Percentiles rank a stretch among this genome's conserved stretches.
Evolutionary conservation across 2,329 filamentous ascomycete genomes (phyloP).

Genomic region (Alternaria metachromatica): DNA sequence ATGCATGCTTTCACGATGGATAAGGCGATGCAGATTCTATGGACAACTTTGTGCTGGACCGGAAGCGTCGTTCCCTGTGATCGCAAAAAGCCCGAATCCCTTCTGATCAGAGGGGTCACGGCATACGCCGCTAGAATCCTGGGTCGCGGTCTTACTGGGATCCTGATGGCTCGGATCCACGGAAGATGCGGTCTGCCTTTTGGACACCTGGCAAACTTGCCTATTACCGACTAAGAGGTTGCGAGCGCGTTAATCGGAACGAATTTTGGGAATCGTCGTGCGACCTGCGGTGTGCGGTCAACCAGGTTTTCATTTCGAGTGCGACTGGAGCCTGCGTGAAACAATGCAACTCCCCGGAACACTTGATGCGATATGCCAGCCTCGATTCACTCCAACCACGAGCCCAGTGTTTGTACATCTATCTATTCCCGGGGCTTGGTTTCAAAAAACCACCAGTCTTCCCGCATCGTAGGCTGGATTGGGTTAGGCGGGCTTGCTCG

Average conservation of each 20-base stretch:
- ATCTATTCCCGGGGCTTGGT: neutral
- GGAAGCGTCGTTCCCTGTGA: neutral
- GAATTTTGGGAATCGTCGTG: neutral
- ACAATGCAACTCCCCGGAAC: neutral
- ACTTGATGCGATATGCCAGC: neutral
- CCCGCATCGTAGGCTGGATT: slow-evolving; percentile 13
- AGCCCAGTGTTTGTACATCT: neutral
- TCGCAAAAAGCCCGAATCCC: neutral
- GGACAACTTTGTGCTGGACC: neutral
- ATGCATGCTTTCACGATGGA: neutral
- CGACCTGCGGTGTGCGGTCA: neutral
- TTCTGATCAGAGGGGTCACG: neutral
- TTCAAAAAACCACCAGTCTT: neutral
- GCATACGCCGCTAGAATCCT: neutral
- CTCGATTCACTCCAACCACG: neutral
- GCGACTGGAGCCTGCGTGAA: neutral
- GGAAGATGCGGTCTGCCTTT: neutral
- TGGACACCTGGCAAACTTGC: neutral
- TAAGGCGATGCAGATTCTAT: neutral
- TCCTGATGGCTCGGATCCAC: neutral
- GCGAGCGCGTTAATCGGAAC: neutral
- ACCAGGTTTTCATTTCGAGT: neutral
- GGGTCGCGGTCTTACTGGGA: neutral
- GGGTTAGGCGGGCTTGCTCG: slow-evolving; percentile 12
- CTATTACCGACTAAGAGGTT: neutral